Conservation (phyloP, 2,329 filamentous ascomycete species). For the Albifimbria verrucaria region DNA sequence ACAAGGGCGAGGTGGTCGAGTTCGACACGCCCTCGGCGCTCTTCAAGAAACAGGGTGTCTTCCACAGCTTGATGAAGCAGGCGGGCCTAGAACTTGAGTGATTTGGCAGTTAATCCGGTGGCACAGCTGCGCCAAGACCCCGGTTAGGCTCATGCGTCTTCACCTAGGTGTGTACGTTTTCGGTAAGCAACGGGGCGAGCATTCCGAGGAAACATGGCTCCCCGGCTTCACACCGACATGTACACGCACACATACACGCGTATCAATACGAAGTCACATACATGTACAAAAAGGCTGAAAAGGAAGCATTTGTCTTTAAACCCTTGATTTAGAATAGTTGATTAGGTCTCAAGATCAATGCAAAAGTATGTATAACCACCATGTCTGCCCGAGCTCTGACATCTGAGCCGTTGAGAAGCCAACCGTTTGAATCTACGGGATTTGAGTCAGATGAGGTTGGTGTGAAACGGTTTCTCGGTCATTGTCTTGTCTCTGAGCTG, state of each 20-base stretch:
- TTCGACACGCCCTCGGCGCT: conserved; percentile 84
- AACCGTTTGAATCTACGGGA: too few relatives aligned
- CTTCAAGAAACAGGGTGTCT: conserved; percentile 70
- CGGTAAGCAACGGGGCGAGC: background rate
- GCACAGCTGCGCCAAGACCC: background rate
- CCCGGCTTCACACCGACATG: background rate
- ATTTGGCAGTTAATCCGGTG: background rate
- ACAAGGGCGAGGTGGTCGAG: conserved; percentile 85
- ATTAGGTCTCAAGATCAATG: too few relatives aligned
- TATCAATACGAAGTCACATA: background rate
- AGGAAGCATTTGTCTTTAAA: too few relatives aligned
- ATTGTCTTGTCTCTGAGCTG: background rate
- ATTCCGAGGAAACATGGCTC: background rate
- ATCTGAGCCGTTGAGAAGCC: too few relatives aligned
- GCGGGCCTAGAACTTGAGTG: conserved; percentile 65
- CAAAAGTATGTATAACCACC: background rate
- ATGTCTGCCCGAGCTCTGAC: too few relatives aligned
- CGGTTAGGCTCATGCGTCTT: background rate
- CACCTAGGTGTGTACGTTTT: background rate
- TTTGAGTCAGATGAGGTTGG: background rate
- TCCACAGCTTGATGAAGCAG: conserved; percentile 89
- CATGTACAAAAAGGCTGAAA: too few relatives aligned
- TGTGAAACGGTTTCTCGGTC: background rate
- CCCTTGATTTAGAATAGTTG: too few relatives aligned
- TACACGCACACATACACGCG: background rate